phyloP scores from a whole-genome alignment of 1,284 basidiomycete species.

The Microbotryomycetes sp. region DNA sequence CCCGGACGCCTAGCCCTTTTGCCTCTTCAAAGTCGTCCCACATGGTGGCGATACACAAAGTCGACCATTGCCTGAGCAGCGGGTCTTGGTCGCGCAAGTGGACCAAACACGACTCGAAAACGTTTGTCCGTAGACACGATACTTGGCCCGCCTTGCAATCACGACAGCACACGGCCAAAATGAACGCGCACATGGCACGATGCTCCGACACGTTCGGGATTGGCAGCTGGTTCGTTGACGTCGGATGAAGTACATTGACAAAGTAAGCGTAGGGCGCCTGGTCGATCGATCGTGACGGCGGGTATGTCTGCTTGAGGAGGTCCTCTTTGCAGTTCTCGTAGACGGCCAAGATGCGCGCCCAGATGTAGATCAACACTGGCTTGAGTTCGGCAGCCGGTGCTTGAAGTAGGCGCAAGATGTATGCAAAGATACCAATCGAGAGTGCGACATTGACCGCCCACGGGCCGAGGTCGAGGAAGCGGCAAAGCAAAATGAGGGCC shows the following conservation, averaged over 20 bases:
- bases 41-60: conserved; percentile 87
- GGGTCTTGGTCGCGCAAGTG: conserved; percentile 76
- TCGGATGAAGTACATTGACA: conserved; percentile 65
- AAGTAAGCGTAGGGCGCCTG: conserved; percentile 60
- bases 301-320: conserved; percentile 63
- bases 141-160: conserved; percentile 80
- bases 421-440: conserved; percentile 98
- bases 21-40: conserved; percentile 92
- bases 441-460: conserved; percentile 97
- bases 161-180: conserved; percentile 83
- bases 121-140: conserved; percentile 70
- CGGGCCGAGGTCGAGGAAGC: conserved; percentile 95
- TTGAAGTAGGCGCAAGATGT: conserved; percentile 92
- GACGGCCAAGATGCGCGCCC: conserved; percentile 94
- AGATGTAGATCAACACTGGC: conserved; percentile 98
- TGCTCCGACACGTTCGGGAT: conserved; percentile 93
- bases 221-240: conserved; percentile 42
- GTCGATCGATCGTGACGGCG: conserved; percentile 16
- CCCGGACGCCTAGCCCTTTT: conserved; percentile 74
- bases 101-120: conserved; percentile 83
- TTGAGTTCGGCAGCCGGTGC: conserved; percentile 90
- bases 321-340: conserved; percentile 89
- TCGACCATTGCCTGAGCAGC: conserved; percentile 85
- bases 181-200: conserved; percentile 98
- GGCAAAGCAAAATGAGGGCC: conserved; percentile 90